phyloP scores from a whole-genome alignment of 1,284 basidiomycete genomes.

The Ceratobasidium sp. region DNA sequence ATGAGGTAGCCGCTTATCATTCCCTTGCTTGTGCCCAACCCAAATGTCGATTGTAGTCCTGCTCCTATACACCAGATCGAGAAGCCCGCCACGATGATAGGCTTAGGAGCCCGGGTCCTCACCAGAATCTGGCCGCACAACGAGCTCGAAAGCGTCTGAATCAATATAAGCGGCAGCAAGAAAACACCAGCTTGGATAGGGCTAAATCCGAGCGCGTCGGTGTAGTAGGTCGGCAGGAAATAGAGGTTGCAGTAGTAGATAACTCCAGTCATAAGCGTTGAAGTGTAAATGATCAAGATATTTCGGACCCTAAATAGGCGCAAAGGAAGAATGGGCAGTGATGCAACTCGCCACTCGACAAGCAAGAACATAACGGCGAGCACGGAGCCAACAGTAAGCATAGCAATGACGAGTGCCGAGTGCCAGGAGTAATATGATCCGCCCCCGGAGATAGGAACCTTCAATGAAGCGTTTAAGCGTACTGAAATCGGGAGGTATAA shows the following conservation, averaged over 20 bases:
- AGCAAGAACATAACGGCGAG: slow-evolving; percentile 33
- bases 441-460: slow-evolving; percentile 43
- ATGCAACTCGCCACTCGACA: slow-evolving; percentile 42
- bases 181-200: slow-evolving; percentile 44
- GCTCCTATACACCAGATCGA: slow-evolving; percentile 44
- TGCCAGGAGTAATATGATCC: slow-evolving; percentile 45
- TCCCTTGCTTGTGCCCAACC: slow-evolving; percentile 30
- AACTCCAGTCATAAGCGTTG: slow-evolving; percentile 41
- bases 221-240: slow-evolving; percentile 45
- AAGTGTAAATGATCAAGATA: slow-evolving; percentile 40
- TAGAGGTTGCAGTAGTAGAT: slow-evolving; percentile 46
- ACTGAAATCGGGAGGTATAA: not conserved
- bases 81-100: slow-evolving; percentile 34
- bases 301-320: slow-evolving; percentile 40
- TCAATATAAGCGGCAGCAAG: slow-evolving; percentile 34
- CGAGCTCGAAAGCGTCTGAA: slow-evolving; percentile 32
- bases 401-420: slow-evolving; percentile 39
- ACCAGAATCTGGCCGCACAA: slow-evolving; percentile 39
- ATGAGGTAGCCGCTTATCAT: slow-evolving; percentile 38
- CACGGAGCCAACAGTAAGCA: slow-evolving; percentile 39
- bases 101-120: slow-evolving; percentile 25
- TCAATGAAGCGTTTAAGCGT: not conserved
- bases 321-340: slow-evolving; percentile 39
- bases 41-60: slow-evolving; percentile 41
- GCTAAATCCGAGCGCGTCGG: slow-evolving; percentile 39